phyloP scores from a whole-genome alignment of 192 early-diverging fungal genomes.

The Gaertneriomyces semiglobifer region DNA sequence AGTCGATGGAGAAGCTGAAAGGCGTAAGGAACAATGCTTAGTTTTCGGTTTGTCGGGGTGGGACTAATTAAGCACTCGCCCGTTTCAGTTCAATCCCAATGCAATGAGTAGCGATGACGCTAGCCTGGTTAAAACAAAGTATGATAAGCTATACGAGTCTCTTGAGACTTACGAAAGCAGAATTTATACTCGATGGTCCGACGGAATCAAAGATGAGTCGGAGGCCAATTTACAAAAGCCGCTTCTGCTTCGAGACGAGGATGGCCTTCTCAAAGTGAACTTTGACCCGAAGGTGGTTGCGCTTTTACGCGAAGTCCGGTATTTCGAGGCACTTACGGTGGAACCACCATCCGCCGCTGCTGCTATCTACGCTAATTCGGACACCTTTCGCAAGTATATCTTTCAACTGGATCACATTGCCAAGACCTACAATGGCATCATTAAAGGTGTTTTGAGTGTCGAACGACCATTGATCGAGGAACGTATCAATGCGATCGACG shows the following conservation, averaged over 20 bases:
- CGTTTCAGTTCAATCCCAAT: conserved; percentile 50
- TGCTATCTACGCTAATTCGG: conserved; percentile 54
- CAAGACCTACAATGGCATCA: conserved; percentile 55
- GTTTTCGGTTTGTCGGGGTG: conserved; percentile 15
- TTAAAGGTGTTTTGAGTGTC: conserved; percentile 54
- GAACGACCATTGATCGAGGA: conserved; percentile 56
- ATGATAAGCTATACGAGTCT: conserved; percentile 43
- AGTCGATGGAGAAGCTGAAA: conserved; percentile 61
- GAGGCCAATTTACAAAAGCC: conserved; percentile 62
- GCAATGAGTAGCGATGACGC: conserved; percentile 59
- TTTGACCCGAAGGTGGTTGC: conserved; percentile 70
- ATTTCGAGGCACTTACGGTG: conserved; percentile 50
- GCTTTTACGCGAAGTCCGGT: conserved; percentile 59
- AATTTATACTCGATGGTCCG: conserved; percentile 52
- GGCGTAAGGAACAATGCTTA: conserved; percentile 35
- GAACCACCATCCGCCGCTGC: conserved; percentile 51
- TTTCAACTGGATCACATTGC: conserved; percentile 59
- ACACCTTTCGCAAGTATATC: conserved; percentile 59
- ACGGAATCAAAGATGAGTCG: conserved; percentile 58
- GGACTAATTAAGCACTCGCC: conserved; percentile 12
- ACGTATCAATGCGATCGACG: conserved; percentile 51
- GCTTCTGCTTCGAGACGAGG: conserved; percentile 34
- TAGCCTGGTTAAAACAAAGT: conserved; percentile 49
- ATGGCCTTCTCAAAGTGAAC: conserved; percentile 53
- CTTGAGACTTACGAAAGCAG: conserved; percentile 52